Evolutionary conservation across 2,329 filamentous ascomycete species (phyloP).

Genomic region (Cladorrhinum sp.): DNA sequence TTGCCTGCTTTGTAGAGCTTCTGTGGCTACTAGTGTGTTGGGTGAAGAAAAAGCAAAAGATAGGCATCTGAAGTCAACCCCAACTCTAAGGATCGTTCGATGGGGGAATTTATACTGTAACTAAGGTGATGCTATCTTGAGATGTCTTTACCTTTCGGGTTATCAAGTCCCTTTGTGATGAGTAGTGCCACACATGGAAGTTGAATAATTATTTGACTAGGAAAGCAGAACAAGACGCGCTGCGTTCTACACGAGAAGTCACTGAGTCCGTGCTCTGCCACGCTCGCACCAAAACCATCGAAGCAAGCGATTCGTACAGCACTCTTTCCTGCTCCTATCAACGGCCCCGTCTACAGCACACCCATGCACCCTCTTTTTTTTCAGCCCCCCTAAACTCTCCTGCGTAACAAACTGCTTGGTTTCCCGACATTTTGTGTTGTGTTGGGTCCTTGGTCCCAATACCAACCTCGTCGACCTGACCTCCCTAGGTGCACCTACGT

Average conservation of each 20-base stretch:
- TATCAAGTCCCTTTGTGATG: no score
- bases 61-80: slow-evolving; percentile 1
- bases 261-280: slow-evolving; percentile 12
- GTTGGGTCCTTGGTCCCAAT: slow-evolving; percentile 11
- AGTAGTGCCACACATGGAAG: no score
- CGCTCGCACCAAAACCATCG: slow-evolving; percentile 8
- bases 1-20: slow-evolving; percentile 3
- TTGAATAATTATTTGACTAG: no score
- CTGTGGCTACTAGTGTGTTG: background rate
- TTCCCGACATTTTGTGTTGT: slow-evolving; percentile 17
- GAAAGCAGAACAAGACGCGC: background rate
- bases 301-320: slow-evolving; percentile 2
- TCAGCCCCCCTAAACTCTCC: slow-evolving; percentile 26
- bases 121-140: background rate
- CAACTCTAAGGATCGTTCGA: background rate
- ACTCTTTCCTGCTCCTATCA: slow-evolving; percentile 18
- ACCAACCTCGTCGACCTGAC: slow-evolving; percentile 6
- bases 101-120: background rate
- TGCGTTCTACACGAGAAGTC: background rate
- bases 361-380: slow-evolving; percentile 26
- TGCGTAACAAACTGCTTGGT: slow-evolving; percentile 14
- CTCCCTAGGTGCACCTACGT: background rate
- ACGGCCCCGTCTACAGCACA: slow-evolving; percentile 10
- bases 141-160: no score
- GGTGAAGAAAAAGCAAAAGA: background rate